Evolutionary conservation across 371 early-diverging fungal genomes (phyloP).

Genomic region (Mortierella sp.): DNA sequence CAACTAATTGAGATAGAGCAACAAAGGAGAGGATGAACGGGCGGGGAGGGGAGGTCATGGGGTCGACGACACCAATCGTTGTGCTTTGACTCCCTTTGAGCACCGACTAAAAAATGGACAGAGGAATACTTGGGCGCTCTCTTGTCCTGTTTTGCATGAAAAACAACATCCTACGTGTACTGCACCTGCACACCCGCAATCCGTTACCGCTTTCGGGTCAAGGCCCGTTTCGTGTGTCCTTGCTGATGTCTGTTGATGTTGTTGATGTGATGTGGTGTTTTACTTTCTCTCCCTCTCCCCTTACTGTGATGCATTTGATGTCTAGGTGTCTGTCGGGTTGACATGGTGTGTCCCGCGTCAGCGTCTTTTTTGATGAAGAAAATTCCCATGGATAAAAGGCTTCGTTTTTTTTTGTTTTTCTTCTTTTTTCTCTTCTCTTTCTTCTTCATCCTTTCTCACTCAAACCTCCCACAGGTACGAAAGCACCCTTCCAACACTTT

Average conservation of each 20-base stretch:
- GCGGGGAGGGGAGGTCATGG: background rate
- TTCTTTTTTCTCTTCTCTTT: background rate
- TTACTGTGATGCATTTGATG: too few species aligned
- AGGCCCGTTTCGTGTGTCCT: background rate
- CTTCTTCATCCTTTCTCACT: background rate
- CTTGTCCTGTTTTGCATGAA: background rate
- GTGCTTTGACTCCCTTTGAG: slow-evolving; percentile 3
- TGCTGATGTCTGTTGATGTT: background rate
- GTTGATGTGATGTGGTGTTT: background rate
- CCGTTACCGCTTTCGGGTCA: background rate
- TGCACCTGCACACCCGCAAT: background rate
- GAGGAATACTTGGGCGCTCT: background rate
- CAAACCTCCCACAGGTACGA: background rate
- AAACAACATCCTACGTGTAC: background rate
- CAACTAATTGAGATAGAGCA: background rate
- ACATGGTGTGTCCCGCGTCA: background rate
- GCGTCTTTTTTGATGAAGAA: background rate
- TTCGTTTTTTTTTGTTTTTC: background rate
- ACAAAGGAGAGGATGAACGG: background rate
- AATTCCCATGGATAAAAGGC: background rate
- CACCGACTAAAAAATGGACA: background rate
- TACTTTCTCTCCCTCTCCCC: too few species aligned
- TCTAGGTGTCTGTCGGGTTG: too few species aligned
- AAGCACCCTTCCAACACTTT: too few species aligned
- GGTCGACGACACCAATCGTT: background rate